Conservation (phyloP, 176 grass and related monocot species). For the Bonia amplexicaulis region DNA sequence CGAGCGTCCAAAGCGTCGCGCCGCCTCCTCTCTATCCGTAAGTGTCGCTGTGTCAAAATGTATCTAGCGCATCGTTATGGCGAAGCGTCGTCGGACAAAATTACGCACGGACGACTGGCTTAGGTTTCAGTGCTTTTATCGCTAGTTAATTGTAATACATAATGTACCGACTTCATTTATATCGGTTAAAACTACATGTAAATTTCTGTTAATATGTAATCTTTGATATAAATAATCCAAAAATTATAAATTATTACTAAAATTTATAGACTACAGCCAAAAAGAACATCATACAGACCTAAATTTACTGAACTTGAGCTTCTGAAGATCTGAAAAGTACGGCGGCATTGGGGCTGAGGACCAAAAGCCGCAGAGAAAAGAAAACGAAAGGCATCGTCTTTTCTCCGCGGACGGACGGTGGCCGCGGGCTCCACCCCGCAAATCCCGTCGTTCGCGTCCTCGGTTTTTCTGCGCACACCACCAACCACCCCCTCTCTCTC, state of each 20-base stretch:
- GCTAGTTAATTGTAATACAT: too few relatives aligned
- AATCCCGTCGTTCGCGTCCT: conserved; percentile 12
- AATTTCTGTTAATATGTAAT: too few relatives aligned
- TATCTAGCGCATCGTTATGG: neutral
- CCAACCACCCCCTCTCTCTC: neutral
- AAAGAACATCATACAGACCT: too few relatives aligned
- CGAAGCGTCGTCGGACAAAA: neutral
- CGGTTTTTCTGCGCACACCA: conserved; percentile 14
- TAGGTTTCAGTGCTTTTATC: neutral
- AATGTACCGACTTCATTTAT: too few relatives aligned
- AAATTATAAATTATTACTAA: too few relatives aligned
- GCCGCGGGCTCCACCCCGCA: neutral
- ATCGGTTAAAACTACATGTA: too few relatives aligned
- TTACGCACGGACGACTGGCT: neutral
- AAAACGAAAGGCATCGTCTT: neutral
- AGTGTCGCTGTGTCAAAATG: neutral
- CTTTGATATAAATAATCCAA: too few relatives aligned
- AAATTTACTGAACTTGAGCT: too few relatives aligned
- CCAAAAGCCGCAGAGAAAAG: too few relatives aligned
- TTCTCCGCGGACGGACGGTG: neutral
- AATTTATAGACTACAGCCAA: too few relatives aligned
- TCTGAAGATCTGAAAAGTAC: too few relatives aligned
- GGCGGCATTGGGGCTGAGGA: too few relatives aligned
- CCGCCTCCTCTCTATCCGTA: neutral
- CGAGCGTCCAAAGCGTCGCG: neutral